These are phyloP conservation scores for Aegle marmelos DNA, from an alignment of 345 rosid species.

Conservation along the genomic window DNA sequence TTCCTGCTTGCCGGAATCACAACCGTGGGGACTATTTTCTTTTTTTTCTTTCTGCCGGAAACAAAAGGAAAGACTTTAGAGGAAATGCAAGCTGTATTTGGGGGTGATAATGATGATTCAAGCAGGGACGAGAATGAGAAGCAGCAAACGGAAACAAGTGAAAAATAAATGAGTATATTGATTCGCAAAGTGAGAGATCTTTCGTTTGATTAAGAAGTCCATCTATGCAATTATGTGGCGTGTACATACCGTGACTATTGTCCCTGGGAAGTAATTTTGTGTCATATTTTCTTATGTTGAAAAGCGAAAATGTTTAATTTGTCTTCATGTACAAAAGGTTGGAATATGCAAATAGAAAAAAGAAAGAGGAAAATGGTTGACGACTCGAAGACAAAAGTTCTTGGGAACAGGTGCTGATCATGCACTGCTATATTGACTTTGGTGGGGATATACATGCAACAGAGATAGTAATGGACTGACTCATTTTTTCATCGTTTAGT, in stretches of 20 bases:
- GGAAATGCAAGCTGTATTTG: conserved; percentile 55
- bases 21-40: conserved; percentile 41
- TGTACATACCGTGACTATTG: background rate
- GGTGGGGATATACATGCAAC: background rate
- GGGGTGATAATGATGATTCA: conserved; percentile 12
- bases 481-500: background rate
- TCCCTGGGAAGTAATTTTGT: background rate
- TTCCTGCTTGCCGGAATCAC: conserved; percentile 47
- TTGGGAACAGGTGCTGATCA: background rate
- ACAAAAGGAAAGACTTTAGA: conserved; percentile 63
- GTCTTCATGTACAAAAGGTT: background rate
- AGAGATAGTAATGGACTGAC: background rate
- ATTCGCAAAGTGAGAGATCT: background rate
- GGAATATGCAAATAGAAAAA: background rate
- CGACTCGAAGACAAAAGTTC: background rate
- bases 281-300: background rate
- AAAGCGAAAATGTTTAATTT: background rate
- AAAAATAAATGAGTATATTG: too few relatives aligned
- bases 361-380: background rate
- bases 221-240: background rate
- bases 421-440: background rate
- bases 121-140: background rate
- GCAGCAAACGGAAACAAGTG: too few relatives aligned
- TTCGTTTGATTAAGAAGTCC: background rate
- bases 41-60: conserved; percentile 52